These are phyloP conservation scores for Aspergillus fructus DNA, from an alignment of 2,329 filamentous ascomycete genomes.

Conservation along the genomic window DNA sequence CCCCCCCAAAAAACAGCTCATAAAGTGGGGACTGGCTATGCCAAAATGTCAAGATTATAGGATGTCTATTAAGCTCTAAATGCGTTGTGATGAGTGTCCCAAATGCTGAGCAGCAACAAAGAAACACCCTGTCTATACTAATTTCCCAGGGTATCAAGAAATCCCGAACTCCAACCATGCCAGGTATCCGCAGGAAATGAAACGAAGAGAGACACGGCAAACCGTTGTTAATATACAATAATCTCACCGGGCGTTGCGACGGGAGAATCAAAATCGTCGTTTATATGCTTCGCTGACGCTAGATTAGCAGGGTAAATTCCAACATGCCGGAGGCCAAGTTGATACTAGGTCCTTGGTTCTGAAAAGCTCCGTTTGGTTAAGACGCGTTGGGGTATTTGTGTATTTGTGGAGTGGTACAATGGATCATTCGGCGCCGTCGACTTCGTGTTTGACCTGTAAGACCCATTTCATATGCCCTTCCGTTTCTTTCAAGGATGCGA, in stretches of 20 bases:
- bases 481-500: slow-evolving; percentile 42
- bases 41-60: slow-evolving; percentile 7
- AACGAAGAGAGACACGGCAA: slow-evolving; percentile 3
- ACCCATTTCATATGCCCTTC: slow-evolving; percentile 50
- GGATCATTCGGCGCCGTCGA: slow-evolving; percentile 29
- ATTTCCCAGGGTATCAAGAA: slow-evolving; percentile 26
- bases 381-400: background rate
- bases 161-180: slow-evolving; percentile 24
- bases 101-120: slow-evolving; percentile 12
- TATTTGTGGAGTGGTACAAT: background rate
- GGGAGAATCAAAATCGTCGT: background rate
- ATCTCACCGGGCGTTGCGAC: background rate
- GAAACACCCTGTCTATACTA: slow-evolving; percentile 15
- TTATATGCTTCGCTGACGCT: background rate
- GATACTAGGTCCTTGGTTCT: background rate
- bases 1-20: background rate
- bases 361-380: background rate
- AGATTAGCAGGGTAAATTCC: background rate
- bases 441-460: slow-evolving; percentile 42
- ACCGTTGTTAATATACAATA: slow-evolving; percentile 2
- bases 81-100: slow-evolving; percentile 8
- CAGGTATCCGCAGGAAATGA: slow-evolving; percentile 8
- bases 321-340: background rate
- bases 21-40: background rate
- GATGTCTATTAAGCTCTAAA: slow-evolving; percentile 16